A percentile compares a stretch with the other conserved stretches of the same genome.
Evolutionary conservation across 495 filamentous ascomycete genomes (phyloP).

Genomic region (Xylaria flabelliformis): DNA sequence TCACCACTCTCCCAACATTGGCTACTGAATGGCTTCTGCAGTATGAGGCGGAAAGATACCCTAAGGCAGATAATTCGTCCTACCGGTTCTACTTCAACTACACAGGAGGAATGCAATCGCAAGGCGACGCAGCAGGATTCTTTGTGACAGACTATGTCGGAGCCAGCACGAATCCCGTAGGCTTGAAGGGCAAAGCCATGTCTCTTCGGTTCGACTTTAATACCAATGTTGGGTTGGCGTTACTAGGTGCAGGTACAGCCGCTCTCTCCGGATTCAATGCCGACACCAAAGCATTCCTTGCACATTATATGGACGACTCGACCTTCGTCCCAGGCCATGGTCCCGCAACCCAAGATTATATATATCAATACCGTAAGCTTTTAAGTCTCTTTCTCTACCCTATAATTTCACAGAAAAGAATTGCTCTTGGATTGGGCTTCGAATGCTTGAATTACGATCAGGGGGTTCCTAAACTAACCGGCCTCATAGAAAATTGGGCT

Average conservation of each 20-base stretch:
- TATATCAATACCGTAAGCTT: not conserved
- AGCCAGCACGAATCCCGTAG: not conserved
- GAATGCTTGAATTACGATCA: not conserved
- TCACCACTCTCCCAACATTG: not conserved
- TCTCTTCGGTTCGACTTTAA: not conserved
- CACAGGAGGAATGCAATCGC: not conserved
- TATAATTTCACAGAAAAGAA: not conserved
- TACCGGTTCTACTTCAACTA: constrained; percentile 13
- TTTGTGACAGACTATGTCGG: not conserved
- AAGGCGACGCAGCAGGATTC: not conserved
- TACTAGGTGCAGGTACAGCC: not conserved
- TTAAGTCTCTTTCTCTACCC: not conserved
- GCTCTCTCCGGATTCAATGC: constrained; percentile 1
- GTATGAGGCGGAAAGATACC: not conserved
- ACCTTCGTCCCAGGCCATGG: not conserved
- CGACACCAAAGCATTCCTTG: not conserved
- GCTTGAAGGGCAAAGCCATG: not conserved
- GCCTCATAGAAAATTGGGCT: not conserved
- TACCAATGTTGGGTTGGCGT: not conserved
- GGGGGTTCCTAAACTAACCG: not conserved
- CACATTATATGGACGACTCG: not conserved
- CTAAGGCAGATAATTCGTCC: constrained; percentile 1
- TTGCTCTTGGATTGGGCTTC: not conserved
- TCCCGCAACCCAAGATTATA: not conserved
- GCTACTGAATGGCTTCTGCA: not conserved